Evolutionary conservation across 2,329 filamentous ascomycete genomes (phyloP), one percentile per base, ranked within the genome.

Genomic region (Daldinia sp.): DNA sequence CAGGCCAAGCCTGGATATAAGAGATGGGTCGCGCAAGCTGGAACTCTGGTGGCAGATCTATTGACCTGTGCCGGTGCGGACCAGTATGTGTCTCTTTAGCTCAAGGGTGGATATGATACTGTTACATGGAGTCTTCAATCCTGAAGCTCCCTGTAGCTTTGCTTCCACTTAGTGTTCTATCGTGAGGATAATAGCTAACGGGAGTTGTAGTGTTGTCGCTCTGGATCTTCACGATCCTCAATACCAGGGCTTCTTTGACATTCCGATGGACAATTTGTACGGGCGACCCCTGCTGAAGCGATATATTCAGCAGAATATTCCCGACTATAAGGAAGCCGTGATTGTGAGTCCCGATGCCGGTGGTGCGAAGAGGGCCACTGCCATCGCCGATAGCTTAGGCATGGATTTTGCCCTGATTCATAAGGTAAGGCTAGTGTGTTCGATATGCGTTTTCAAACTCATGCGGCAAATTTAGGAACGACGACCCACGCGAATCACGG

Each of bases 241-340:
- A 81, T 98, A 98, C 78, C 96, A 99, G 81, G 96, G 96, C 60
- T 99, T 98, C 85, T 98, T 99, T 78, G 95, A 99, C 78, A 97
- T 98, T 65, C 96, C 96, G 2, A 96, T 99, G 63, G 96, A 99
- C 83, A 99, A 99, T 79, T 86, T 99, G 18, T 98, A 98, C 82
- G 95, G 91, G 63, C 90, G 92, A 74, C 90, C 92, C 56, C 83
- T 94, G 57, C 84, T 92, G 60, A 89, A 90, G 78, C 86, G 87
- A 69, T 92, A 91, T 77, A 91, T 92, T 74, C 90, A 94, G 78
- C 90, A 92, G 77, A 89, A 93, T 75, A 96, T 97, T 67, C 91
- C 93, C 55, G 91, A 94, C 77, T 94, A 90, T 81, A 91, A 90
- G 80, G 89, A 95, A 65, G 92, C 93, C 41, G 94, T 99, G 51